Conservation (phyloP, 2,329 filamentous ascomycete genomes). For the Capronia americana region DNA sequence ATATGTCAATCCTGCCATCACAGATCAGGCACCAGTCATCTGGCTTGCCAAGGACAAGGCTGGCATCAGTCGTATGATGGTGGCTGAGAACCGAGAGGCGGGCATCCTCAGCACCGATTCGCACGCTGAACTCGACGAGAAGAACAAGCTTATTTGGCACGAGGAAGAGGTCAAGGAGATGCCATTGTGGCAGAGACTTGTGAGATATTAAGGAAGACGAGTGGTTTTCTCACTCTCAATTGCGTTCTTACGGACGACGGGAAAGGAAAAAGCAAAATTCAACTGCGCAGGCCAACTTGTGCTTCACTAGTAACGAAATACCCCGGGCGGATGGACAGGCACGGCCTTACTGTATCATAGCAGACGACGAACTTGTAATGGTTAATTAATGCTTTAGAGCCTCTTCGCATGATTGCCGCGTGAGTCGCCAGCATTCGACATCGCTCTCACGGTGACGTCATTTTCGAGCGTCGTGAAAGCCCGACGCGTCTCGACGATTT, state of each 20-base stretch:
- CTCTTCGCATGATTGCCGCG: too few relatives aligned
- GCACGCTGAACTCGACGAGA: conserved; percentile 71
- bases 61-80: conserved; percentile 76
- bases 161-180: conserved; percentile 50
- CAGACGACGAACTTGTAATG: neutral
- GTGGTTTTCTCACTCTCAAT: neutral
- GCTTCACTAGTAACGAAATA: neutral
- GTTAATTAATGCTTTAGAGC: neutral
- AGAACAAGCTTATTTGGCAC: conserved; percentile 70
- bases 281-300: neutral
- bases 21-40: conserved; percentile 66
- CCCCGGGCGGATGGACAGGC: neutral
- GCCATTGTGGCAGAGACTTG: conserved; percentile 32
- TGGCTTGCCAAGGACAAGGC: conserved; percentile 82
- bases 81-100: conserved; percentile 72
- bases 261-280: neutral
- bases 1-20: conserved; percentile 75
- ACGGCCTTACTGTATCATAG: neutral
- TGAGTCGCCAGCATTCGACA: neutral
- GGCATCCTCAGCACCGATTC: conserved; percentile 78
- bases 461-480: neutral
- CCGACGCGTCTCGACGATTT: conserved; percentile 13
- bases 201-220: conserved; percentile 25
- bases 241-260: neutral
- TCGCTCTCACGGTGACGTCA: neutral